phyloP scores from a whole-genome alignment of 192 early-diverging fungal species.

The Coemansia sp. region DNA sequence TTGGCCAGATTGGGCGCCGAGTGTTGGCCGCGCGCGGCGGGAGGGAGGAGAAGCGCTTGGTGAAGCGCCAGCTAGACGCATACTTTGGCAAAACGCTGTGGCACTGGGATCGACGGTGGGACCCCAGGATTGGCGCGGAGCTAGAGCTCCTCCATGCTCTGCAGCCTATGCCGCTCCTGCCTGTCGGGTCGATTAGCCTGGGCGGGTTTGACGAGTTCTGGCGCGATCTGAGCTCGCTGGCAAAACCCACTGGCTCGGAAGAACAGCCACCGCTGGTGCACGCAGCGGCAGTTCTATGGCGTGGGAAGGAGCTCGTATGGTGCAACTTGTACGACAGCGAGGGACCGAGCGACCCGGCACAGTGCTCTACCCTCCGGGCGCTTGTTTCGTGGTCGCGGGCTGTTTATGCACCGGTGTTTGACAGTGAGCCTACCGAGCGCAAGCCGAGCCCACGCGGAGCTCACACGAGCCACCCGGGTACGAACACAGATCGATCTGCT shows the following conservation, averaged over 20 bases:
- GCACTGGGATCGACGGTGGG: conserved; percentile 34
- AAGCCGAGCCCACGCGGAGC: not conserved
- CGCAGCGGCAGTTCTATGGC: conserved; percentile 27
- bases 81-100: conserved; percentile 37
- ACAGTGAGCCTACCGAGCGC: not conserved
- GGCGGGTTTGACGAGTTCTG: conserved; percentile 43
- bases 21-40: not conserved
- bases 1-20: conserved; percentile 15
- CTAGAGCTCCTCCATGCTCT: conserved; percentile 24
- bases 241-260: too few species aligned
- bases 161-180: conserved; percentile 24
- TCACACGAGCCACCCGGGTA: too few species aligned
- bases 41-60: not conserved
- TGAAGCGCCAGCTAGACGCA: conserved; percentile 26
- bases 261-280: conserved; percentile 21
- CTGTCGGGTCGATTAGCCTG: conserved; percentile 30
- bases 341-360: not conserved
- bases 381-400: conserved; percentile 37
- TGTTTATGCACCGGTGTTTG: conserved; percentile 27
- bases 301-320: conserved; percentile 29
- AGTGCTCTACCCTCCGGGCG: conserved; percentile 19
- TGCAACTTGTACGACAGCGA: conserved; percentile 3
- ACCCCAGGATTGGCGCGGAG: conserved; percentile 6
- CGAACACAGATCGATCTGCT: too few species aligned
- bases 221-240: conserved; percentile 18